A percentile compares a stretch with the other conserved stretches of the same genome.
These are phyloP conservation scores for Stagonosporopsis chrysanthemi DNA, from an alignment of 2,329 filamentous ascomycete species.

Conservation along the genomic window DNA sequence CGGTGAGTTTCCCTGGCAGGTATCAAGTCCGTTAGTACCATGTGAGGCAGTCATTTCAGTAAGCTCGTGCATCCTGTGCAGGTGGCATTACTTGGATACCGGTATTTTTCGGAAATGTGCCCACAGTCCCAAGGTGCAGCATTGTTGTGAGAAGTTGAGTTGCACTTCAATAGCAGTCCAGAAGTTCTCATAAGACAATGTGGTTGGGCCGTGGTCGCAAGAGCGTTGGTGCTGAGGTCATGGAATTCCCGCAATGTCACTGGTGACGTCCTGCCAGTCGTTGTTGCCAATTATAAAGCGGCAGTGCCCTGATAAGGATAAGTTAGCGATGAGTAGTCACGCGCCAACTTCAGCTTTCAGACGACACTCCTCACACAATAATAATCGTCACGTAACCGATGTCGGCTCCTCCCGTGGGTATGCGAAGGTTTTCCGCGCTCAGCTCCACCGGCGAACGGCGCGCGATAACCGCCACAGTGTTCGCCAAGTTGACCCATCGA, in stretches of 20 bases:
- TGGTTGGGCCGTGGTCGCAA: background rate
- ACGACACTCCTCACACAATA: slow-evolving; percentile 1
- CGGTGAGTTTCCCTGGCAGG: slow-evolving; percentile 5
- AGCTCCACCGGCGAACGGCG: background rate
- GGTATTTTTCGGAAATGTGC: too few species aligned
- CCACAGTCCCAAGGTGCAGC: too few species aligned
- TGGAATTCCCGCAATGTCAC: background rate
- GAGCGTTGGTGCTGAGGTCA: background rate
- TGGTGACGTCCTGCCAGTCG: background rate
- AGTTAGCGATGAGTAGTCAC: slow-evolving; percentile 11
- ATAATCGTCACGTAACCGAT: slow-evolving; percentile 12
- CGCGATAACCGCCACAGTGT: slow-evolving; percentile 20
- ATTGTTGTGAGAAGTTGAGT: too few species aligned
- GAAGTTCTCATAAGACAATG: background rate
- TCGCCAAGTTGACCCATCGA: slow-evolving; percentile 12
- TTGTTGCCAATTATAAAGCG: slow-evolving; percentile 17
- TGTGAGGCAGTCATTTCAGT: background rate
- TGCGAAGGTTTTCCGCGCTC: slow-evolving; percentile 12
- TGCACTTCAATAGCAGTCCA: background rate
- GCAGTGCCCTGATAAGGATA: slow-evolving; percentile 11
- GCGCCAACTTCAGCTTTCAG: slow-evolving; percentile 6
- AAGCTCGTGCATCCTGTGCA: background rate
- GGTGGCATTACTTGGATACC: too few species aligned
- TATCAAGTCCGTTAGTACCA: background rate
- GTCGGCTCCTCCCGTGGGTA: slow-evolving; percentile 16